Evolutionary conservation across 2,329 filamentous ascomycete genomes (phyloP).

Genomic region (Botrytis elliptica): DNA sequence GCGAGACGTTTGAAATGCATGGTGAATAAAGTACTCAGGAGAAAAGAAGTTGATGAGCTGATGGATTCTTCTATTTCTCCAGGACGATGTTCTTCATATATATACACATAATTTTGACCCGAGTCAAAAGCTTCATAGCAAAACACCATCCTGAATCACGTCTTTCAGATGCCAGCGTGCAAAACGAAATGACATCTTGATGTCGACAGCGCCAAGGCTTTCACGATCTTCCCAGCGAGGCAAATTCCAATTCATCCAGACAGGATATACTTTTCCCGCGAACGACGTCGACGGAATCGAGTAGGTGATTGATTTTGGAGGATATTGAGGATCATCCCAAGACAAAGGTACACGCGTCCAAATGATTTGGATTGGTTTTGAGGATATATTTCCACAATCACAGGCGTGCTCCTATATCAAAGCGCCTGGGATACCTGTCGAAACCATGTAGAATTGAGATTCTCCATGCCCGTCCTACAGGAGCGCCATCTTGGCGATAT

Average conservation of each 20-base stretch:
- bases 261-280: not conserved
- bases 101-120: not conserved
- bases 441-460: not conserved
- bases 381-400: not conserved
- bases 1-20: constrained; percentile 19
- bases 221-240: not conserved
- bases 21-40: not conserved
- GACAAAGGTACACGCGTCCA: constrained; percentile 8
- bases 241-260: constrained; percentile 12
- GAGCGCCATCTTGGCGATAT: constrained; percentile 2
- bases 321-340: not conserved
- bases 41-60: not conserved
- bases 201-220: not conserved
- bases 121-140: not conserved
- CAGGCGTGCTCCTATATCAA: not conserved
- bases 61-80: not conserved
- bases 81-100: not conserved
- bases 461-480: not conserved
- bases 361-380: not conserved
- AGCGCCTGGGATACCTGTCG: not conserved
- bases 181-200: not conserved
- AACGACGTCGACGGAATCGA: not conserved
- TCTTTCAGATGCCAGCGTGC: not conserved
- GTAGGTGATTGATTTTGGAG: not conserved
- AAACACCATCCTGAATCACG: not conserved